Evolutionary conservation across 2,329 filamentous ascomycete species (phyloP), one percentile per base, ranked within the genome.

Genomic region (Alternaria viburni): DNA sequence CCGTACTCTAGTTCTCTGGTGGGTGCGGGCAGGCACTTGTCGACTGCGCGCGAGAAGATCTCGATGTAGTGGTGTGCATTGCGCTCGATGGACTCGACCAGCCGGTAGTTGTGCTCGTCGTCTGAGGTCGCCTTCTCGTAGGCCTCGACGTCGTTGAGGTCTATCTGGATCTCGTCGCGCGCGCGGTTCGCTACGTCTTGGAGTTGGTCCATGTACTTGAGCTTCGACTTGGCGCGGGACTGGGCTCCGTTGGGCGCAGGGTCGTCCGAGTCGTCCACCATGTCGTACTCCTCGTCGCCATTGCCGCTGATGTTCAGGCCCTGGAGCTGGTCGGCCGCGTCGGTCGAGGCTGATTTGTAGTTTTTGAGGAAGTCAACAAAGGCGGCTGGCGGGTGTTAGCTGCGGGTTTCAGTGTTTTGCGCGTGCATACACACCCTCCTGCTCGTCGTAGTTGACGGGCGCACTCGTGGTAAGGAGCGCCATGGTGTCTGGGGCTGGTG

Each of bases 51-150:
- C 3, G 95, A 95, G 62, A 98, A 82, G 62, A 98, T 88, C 75
- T 99, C 96, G 69, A 98, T 90, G 77, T 99, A 99, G 80, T 97
- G 96, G 76, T 96, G 92, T 15, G 96, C 93, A 81, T 99, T 99
- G 70, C 86, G 87, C 82, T 96, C 92, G 73, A 99, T 91, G 2
- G 92, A 96, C 50, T 91, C 87, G 19, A 97, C 91, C 52, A 98
- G 84, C 71, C 90, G 89, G 67, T 92, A 80, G 45, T 78, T 74
- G 51, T 79, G 80, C 56, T 90, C 89, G 51, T 91, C 89, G 57
- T 89, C 88, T 21, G 89, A 81, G 21, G 67, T 64, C 26, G 89
- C 85, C 68, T 89, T 86, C 80, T 97, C 94, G 81, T 90, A 98
- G 90, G 87, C 84, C 54, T 89, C 87, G 63, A 99, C 75, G 76